Evolutionary conservation across 2,329 filamentous ascomycete species (phyloP), one percentile per base, ranked within the genome.

Genomic region (Fusarium paranaense): DNA sequence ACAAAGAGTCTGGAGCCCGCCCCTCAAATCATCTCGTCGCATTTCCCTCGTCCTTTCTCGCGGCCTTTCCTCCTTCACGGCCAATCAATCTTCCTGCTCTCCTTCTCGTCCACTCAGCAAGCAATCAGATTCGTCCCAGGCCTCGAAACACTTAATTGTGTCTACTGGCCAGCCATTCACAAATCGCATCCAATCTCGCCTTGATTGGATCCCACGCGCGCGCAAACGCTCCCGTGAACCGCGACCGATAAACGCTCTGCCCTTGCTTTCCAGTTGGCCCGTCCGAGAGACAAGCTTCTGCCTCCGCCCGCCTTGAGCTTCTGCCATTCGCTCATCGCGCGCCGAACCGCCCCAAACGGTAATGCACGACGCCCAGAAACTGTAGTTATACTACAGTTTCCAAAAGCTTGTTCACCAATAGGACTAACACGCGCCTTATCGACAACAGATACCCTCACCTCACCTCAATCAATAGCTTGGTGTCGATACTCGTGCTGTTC

Each of bases 21-120:
- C 85, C 84, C 84, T 87, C 87, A 87, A 87, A 87, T 88, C 86
- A 88, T 81, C 82, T 85, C 82, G 82, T 84, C 81, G 82, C 81
- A 85, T 85, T 83, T 81, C 47, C 76, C 77, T 85, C 84, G 82
- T 83, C 82, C 80, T 52, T 82, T 80, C 80, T 78, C 76, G 66
- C 75, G 71, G 74, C 76, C 78, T 83, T 81, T 81, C 80, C 81
- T 83, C 75, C 63, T 81, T 79, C 82, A 85, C 83, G 83, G 84
- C 86, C 86, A 87, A 87, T 88, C 86, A 78, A 78, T 78, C 78
- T 78, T 80, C 74, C 78, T 79, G 76, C 78, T 80, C 74, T 78
- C 79, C 75, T 74, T 79, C 81, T 80, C 75, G 54, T 82, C 85
- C 84, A 85, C 83, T 78, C 77, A 70, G 76, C 72, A 69, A 74